Conservation (phyloP, 768 basidiomycete species). For the Boletus vermiculosoides region DNA sequence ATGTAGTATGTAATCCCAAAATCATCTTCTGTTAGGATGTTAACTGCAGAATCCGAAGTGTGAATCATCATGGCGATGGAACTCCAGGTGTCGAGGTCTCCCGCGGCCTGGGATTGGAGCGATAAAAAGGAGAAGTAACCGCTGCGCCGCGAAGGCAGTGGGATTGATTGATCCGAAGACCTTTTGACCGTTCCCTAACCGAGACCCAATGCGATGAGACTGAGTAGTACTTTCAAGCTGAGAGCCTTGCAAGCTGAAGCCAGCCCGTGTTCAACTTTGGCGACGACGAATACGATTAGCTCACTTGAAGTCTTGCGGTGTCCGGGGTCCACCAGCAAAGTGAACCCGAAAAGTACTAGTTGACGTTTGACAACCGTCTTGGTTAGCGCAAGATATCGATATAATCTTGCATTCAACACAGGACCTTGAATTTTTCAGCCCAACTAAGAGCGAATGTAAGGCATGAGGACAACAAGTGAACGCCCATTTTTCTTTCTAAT, state of each 20-base stretch:
- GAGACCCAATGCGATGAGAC: background rate
- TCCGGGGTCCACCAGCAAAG: slow-evolving; percentile 14
- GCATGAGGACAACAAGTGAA: background rate
- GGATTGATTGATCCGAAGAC: background rate
- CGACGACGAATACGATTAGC: background rate
- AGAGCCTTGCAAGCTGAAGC: background rate
- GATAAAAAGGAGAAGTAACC: slow-evolving; percentile 3
- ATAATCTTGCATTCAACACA: background rate
- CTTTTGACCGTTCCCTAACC: background rate
- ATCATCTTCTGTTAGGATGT: slow-evolving; percentile 49
- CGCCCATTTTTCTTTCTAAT: background rate
- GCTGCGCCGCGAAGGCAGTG: background rate
- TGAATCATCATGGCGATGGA: slow-evolving; percentile 16
- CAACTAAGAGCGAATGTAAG: background rate
- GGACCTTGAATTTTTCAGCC: background rate
- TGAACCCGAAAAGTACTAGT: background rate
- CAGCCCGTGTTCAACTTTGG: slow-evolving; percentile 8
- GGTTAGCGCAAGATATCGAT: background rate
- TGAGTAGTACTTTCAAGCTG: background rate
- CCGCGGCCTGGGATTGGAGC: slow-evolving; percentile 3
- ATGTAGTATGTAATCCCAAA: slow-evolving; percentile 83
- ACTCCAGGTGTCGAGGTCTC: slow-evolving; percentile 4
- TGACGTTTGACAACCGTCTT: too few species aligned
- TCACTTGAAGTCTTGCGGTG: slow-evolving; percentile 12
- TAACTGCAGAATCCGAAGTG: slow-evolving; percentile 15